Conservation (phyloP, 805 yeast species). For the Candida rishiriensis region DNA sequence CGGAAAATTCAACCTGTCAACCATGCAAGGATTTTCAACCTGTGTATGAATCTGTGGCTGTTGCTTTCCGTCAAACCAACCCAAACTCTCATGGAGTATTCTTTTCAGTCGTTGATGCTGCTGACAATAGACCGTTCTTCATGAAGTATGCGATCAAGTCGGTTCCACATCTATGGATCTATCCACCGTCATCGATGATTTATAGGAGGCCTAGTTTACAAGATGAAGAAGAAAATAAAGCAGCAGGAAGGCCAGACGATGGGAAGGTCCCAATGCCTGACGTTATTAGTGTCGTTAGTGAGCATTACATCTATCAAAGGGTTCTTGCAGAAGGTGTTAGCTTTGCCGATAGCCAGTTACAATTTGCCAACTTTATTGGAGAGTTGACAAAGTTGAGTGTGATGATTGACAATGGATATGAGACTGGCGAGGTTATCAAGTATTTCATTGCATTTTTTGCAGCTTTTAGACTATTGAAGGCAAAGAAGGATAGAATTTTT, state of each 20-base stretch:
- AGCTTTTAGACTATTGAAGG: conserved; percentile 41
- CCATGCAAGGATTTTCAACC: conserved; percentile 43
- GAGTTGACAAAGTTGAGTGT: conserved; percentile 41
- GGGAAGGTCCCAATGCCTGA: conserved; percentile 14
- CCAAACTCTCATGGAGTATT: conserved; percentile 37
- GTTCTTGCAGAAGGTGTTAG: conserved; percentile 31
- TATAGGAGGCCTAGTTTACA: conserved; percentile 28
- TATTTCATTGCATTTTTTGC: conserved; percentile 44
- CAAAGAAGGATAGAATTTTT: conserved; percentile 36
- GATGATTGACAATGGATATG: conserved; percentile 39
- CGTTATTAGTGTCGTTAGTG: conserved; percentile 15
- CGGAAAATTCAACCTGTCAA: conserved; percentile 39
- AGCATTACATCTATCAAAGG: conserved; percentile 24
- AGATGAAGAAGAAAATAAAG: conserved; percentile 17
- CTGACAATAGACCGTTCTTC: conserved; percentile 38
- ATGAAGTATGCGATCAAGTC: conserved; percentile 38
- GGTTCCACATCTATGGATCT: conserved; percentile 66
- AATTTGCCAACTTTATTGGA: conserved; percentile 52
- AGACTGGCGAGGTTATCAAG: conserved; percentile 35
- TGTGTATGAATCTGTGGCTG: conserved; percentile 37
- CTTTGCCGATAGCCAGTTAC: conserved; percentile 18
- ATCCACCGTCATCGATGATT: conserved; percentile 34
- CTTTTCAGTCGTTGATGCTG: conserved; percentile 50
- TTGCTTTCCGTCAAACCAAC: conserved; percentile 40
- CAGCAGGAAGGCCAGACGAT: conserved; percentile 20